Conservation (phyloP, 1,284 basidiomycete species). For the Vanrija humicola region DNA sequence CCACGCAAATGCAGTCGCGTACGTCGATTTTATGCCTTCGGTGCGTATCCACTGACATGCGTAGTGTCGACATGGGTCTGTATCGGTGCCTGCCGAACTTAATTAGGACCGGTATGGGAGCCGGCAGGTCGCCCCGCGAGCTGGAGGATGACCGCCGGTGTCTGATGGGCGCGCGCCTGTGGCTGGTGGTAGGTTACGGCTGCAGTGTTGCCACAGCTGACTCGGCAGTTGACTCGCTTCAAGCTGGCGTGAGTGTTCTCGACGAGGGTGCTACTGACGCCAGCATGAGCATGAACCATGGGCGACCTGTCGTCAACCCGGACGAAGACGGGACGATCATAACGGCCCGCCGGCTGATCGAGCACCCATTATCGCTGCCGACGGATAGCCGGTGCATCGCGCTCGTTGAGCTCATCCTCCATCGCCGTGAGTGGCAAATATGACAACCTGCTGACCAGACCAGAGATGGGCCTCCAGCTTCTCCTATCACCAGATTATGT, state of each 20-base stretch:
- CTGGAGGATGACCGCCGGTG: constrained; percentile 62
- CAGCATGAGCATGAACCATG: constrained; percentile 33
- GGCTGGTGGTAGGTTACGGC: constrained; percentile 75
- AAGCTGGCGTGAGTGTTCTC: not conserved
- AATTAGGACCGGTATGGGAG: constrained; percentile 61
- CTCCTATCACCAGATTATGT: not conserved
- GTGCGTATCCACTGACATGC: no score
- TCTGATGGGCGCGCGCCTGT: constrained; percentile 67
- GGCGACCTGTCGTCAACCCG: constrained; percentile 74
- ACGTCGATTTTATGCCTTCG: no score
- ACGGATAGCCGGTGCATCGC: constrained; percentile 85
- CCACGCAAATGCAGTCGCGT: constrained; percentile 82
- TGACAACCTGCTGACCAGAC: no score
- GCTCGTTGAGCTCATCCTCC: constrained; percentile 57
- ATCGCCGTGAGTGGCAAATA: not conserved
- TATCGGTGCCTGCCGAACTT: constrained; percentile 51
- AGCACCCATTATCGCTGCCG: constrained; percentile 73
- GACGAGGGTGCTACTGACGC: not conserved
- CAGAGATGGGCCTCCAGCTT: not conserved
- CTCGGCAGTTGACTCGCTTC: constrained; percentile 59
- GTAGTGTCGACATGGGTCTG: constrained; percentile 57
- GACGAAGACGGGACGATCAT: constrained; percentile 71
- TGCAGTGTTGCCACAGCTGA: constrained; percentile 69
- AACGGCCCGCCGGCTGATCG: constrained; percentile 65
- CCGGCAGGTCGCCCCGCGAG: constrained; percentile 38